Evolutionary conservation across 768 basidiomycete genomes (phyloP).

Genomic region (Tulasnella calospora): DNA sequence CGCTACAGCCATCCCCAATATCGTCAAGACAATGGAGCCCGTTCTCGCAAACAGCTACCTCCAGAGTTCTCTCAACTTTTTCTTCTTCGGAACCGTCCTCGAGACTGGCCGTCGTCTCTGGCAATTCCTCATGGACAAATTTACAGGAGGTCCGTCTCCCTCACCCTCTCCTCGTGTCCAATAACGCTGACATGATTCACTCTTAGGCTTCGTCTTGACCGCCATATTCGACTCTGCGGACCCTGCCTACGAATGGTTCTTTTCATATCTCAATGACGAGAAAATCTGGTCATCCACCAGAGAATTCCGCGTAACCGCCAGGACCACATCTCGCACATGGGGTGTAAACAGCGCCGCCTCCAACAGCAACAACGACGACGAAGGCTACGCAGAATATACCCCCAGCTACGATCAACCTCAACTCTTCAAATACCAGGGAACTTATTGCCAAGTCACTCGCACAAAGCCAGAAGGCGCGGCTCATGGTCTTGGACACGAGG

Average conservation of each 20-base stretch:
- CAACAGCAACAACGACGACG: neutral
- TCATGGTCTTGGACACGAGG: conserved; percentile 19
- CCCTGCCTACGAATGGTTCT: conserved; percentile 49
- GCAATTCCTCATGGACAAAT: conserved; percentile 25
- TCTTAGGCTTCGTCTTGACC: conserved; percentile 44
- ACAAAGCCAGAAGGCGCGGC: conserved; percentile 26
- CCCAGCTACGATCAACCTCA: conserved; percentile 19
- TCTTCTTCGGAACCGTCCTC: conserved; percentile 31
- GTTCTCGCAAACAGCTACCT: conserved; percentile 16
- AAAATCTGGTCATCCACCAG: conserved; percentile 43
- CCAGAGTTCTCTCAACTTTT: conserved; percentile 27
- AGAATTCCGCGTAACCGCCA: conserved; percentile 43
- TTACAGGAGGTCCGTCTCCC: conserved; percentile 18
- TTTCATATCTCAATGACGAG: conserved; percentile 44
- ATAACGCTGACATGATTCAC: neutral
- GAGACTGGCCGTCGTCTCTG: conserved; percentile 31
- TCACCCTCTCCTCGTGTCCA: neutral
- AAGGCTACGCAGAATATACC: neutral
- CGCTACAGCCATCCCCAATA: neutral
- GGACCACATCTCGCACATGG: conserved; percentile 43
- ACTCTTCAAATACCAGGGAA: conserved; percentile 9
- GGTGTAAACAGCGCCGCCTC: conserved; percentile 32
- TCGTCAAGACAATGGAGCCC: neutral
- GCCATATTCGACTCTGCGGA: conserved; percentile 48
- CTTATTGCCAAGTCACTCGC: conserved; percentile 31